Base-by-base conservation (phyloP, 352 stramenopile species). In the Globisporangium nunn region DNA sequence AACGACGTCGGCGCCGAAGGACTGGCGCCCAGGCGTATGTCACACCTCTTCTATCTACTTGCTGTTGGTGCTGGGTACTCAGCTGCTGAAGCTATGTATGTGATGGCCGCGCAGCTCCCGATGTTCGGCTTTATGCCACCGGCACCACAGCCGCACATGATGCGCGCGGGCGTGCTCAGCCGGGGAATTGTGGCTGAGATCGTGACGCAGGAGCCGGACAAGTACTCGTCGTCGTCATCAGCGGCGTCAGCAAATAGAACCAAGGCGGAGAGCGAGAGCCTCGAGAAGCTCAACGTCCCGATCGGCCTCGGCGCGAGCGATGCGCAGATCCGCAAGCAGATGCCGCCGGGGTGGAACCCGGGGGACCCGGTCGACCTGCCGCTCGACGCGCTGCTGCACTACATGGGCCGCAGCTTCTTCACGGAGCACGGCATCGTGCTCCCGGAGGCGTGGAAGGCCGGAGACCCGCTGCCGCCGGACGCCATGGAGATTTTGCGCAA, bases 61-160 rank as follows among this genome's bases (percentile, higher is more conserved):
- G 6, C 31, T 54, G 10, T 15, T 23, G 17, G 3, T 33, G 10
- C 15, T 56, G n/a, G n/a, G n/a, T n/a, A n/a, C n/a, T n/a, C n/a
- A n/a, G 52, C 18, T 55, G 41, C 54, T 31, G n/a, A 31, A 29
- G 1, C 8, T 50, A 11, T 61, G 7, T 40, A 15, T 67, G 37
- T 53, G 2, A 11, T 30, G 52, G n/a, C n/a, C n/a, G n/a, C n/a
- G 12, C 39, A 93, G 81, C 87, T 89, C 50, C 79, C 83, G 1
- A 93, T 93, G 81, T 91, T 91, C 73, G 83, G 83, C 14, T 93
- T 93, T 56, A 86, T 87, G 70, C 83, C 83, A 3, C 83, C 83
- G n/a, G 83, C 83, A 10, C 83, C 83, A 17, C 83, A 90, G 45
- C 76, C 85, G 51, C 81, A 93, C 54, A 91, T 91, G 79, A 93